Evolutionary conservation across 805 yeast genomes (phyloP).

Genomic region (Sungouiella thailandica): DNA sequence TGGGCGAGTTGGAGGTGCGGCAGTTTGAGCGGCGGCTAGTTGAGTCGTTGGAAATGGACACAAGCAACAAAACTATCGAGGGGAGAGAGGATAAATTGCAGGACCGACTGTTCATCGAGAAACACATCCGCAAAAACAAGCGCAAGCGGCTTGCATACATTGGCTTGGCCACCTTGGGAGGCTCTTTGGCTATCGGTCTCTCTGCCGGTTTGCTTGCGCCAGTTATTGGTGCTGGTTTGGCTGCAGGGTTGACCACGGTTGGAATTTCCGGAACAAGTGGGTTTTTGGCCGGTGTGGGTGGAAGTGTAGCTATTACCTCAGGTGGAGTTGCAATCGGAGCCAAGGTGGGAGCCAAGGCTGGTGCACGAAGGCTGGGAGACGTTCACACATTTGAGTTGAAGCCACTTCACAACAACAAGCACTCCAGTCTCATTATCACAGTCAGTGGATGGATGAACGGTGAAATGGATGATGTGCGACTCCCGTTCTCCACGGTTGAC

Average conservation of each 20-base stretch:
- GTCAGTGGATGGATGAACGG: constrained; percentile 98
- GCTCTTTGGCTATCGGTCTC: constrained; percentile 87
- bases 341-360: constrained; percentile 78
- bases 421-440: constrained; percentile 82
- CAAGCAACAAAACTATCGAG: constrained; percentile 45
- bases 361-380: constrained; percentile 81
- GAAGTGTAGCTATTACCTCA: constrained; percentile 89
- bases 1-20: constrained; percentile 61
- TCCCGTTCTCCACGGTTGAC: constrained; percentile 94
- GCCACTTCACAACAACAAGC: constrained; percentile 85
- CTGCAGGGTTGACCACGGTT: constrained; percentile 92
- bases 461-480: constrained; percentile 87
- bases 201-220: constrained; percentile 97
- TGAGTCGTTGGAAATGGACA: constrained; percentile 81
- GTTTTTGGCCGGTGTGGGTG: constrained; percentile 94
- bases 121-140: constrained; percentile 61
- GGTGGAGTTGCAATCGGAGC: constrained; percentile 92
- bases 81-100: constrained; percentile 68
- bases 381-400: constrained; percentile 91
- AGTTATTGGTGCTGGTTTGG: constrained; percentile 96
- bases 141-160: constrained; percentile 74
- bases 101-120: constrained; percentile 70
- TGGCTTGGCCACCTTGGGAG: constrained; percentile 95
- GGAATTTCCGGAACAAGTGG: constrained; percentile 94
- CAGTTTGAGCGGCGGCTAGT: constrained; percentile 91